Percentiles rank a stretch among this genome's conserved stretches.
Conservation (phyloP, 129 eudicot species). For the Saussurea involucrata region DNA sequence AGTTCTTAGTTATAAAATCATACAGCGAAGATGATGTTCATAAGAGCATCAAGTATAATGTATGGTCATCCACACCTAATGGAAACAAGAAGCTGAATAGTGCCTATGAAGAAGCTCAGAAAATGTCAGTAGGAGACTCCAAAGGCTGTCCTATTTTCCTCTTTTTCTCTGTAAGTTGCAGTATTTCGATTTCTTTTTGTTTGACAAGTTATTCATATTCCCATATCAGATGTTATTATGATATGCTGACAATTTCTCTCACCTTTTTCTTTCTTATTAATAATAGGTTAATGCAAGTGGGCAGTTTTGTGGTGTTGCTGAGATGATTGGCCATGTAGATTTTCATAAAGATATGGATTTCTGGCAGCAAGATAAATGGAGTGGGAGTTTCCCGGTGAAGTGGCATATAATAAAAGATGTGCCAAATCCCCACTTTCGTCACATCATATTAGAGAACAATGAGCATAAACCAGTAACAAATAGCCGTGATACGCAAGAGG, state of each 20-base stretch:
- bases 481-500: slow-evolving; percentile 98
- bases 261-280: neutral
- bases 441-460: slow-evolving; percentile 81
- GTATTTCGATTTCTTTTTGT: neutral
- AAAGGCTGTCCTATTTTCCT: slow-evolving; percentile 83
- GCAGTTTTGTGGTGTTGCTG: slow-evolving; percentile 95
- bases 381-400: slow-evolving; percentile 90
- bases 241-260: neutral
- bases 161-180: slow-evolving; percentile 77
- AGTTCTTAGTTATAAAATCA: slow-evolving; percentile 86
- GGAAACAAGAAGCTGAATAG: slow-evolving; percentile 84
- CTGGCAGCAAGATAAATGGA: slow-evolving; percentile 99
- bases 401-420: slow-evolving; percentile 96
- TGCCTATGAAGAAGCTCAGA: slow-evolving; percentile 81
- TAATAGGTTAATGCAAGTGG: slow-evolving; percentile 94
- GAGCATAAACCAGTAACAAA: slow-evolving; percentile 95
- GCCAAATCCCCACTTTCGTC: slow-evolving; percentile 81
- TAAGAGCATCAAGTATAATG: slow-evolving; percentile 84
- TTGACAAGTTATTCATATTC: neutral
- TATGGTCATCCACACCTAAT: slow-evolving; percentile 94
- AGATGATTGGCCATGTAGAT: slow-evolving; percentile 88
- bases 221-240: neutral
- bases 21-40: slow-evolving; percentile 99
- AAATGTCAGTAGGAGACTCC: slow-evolving; percentile 50
- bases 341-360: slow-evolving; percentile 91